Percentiles rank a stretch among this genome's conserved stretches.
Evolutionary conservation across 2,329 filamentous ascomycete species (phyloP).

Genomic region (Coniochaeta pulveracea): DNA sequence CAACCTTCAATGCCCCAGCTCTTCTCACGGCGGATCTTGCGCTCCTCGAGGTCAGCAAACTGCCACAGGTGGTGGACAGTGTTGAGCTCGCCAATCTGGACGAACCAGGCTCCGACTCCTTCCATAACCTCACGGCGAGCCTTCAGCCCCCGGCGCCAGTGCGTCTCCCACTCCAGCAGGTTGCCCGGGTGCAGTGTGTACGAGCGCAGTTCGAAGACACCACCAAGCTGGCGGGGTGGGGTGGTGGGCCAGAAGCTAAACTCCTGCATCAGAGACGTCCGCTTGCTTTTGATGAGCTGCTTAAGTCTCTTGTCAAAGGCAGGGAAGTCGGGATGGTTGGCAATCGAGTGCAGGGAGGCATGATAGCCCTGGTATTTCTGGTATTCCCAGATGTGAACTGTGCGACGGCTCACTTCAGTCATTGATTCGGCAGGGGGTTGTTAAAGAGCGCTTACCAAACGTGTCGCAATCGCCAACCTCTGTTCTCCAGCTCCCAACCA

Average conservation of each 20-base stretch:
- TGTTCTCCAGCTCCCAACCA: slow-evolving; percentile 96
- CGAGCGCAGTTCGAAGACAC: slow-evolving; percentile 89
- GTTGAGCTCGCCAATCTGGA: slow-evolving; percentile 94
- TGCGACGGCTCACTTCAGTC: not conserved
- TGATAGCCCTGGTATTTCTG: slow-evolving; percentile 96
- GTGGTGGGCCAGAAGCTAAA: slow-evolving; percentile 99
- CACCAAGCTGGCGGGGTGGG: slow-evolving; percentile 77
- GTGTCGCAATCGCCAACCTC: slow-evolving; percentile 97
- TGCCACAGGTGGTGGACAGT: slow-evolving; percentile 98
- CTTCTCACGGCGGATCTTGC: slow-evolving; percentile 80
- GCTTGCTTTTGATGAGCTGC: slow-evolving; percentile 72
- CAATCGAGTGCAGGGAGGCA: slow-evolving; percentile 76
- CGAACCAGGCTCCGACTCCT: slow-evolving; percentile 95
- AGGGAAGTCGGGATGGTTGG: slow-evolving; percentile 69
- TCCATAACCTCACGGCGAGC: slow-evolving; percentile 96
- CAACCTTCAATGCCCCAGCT: slow-evolving; percentile 94
- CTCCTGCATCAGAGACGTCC: slow-evolving; percentile 93
- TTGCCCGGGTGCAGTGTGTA: slow-evolving; percentile 96
- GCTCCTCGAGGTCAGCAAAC: slow-evolving; percentile 91
- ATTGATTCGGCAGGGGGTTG: not conserved
- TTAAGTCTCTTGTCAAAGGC: slow-evolving; percentile 80
- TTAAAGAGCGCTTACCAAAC: slow-evolving; percentile 54
- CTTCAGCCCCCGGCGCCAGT: slow-evolving; percentile 87
- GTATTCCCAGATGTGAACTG: slow-evolving; percentile 99
- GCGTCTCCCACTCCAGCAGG: slow-evolving; percentile 94